Evolutionary conservation across 2,329 filamentous ascomycete species (phyloP), one percentile per base, ranked within the genome.

Genomic region (Trichoderma pleuroti): DNA sequence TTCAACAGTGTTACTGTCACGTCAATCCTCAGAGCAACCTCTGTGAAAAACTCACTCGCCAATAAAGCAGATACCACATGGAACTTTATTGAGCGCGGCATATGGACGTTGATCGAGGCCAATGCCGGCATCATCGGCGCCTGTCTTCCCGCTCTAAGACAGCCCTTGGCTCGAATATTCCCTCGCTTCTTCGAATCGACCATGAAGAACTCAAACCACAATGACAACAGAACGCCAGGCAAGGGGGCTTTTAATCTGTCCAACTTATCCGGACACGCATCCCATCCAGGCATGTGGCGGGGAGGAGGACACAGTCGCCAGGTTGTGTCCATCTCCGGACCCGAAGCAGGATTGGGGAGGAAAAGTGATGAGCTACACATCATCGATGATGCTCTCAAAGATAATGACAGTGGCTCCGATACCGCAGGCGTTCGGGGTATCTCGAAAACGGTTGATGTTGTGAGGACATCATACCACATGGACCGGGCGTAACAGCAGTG

Each of bases 41-140:
- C 79, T 5, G 76, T 82, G 3, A 68, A 73, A 24, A 75, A 78
- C 61, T 77, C 77, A 26, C 75, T 80, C 24, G 76, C 76, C 24
- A 79, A 76, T 12, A 79, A 76, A 46, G 72, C 73, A 18, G 80
- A 82, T 54, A 72, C 72, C 2, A 78, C 77, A 4, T 78, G 75
- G 74, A 73, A 70, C 71, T 75, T 76, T 21, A 75, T 76, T 34
- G 61, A 74, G 4, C 71, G 74, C 39, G 75, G 75, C 36, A 74
- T 76, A 32, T 82, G 80, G 79, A 80, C 79, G 7, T 75, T 82
- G 52, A 74, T 79, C n/a, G 81, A 83, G 68, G 77, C 81, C 36
- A 79, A 79, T 30, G 76, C 78, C 30, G 81, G 79, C 72, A 78
- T 82, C 71, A 77, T 82, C 16, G 80, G 80, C 68, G 75, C 80